Evolutionary conservation across 768 basidiomycete species (phyloP), one percentile per base, ranked within the genome.

Genomic region (Hemileccinum rubropunctum): DNA sequence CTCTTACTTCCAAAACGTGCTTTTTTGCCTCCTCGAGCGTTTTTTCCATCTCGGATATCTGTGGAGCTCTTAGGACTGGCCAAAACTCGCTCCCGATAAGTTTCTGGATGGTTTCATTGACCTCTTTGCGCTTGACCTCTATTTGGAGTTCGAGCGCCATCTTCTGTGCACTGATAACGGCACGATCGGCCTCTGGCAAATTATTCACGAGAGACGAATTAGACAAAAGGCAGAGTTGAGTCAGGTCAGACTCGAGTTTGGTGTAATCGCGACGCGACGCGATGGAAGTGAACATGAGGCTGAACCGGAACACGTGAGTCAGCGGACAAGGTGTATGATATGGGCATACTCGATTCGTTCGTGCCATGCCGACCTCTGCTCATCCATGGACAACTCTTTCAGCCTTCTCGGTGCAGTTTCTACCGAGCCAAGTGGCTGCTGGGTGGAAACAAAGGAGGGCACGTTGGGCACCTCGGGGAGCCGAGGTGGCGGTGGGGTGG

Each of bases 331-430:
- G 38, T 38, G 42, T 2, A 37, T 10, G 13, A 44, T n/a, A 10
- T 39, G 41, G 34, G 56, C 75, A 39, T 53, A 76, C 75, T 69
- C 67, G 32, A 77, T 63, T 23, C 75, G 73, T 33, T 70, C 65
- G 32, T 68, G 61, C 75, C 75, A 76, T 37, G 66, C 57, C 21
- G 50, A 55, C n/a, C 62, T 63, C 41, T 69, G 73, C 43, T 76
- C 72, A 4, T 70, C 71, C 18, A 61, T 30, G n/a, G 72, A 61
- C 17, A 65, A 35, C 11, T 58, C 63, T 42, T 63, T 65, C 15
- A 38, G 13, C 21, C 49, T 50, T 41, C 27, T 58, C 20, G 50
- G n/a, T 26, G 28, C 8, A 10, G 43, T 21, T 32, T 35, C 44
- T 21, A 20, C 40, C 9, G 48, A 34, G 45, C 32, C 34, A 13